Conservation (phyloP, 768 basidiomycete genomes). For the Phallus indusiatus region DNA sequence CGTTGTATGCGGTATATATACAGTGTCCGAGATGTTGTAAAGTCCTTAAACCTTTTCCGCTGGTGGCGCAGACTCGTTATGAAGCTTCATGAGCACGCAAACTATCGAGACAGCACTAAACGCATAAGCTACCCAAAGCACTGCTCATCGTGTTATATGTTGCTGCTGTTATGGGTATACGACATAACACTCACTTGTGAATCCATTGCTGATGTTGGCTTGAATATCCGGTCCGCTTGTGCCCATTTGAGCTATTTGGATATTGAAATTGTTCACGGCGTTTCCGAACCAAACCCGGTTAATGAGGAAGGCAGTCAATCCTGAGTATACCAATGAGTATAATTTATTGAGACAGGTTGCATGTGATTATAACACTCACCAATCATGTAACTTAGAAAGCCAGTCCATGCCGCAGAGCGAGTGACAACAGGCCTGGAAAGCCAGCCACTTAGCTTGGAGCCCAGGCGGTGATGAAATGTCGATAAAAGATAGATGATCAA, state of each 20-base stretch:
- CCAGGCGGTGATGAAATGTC: constrained; percentile 56
- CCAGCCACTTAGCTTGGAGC: constrained; percentile 35
- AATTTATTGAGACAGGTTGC: constrained; percentile 1
- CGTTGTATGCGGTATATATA: background rate
- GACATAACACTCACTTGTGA: constrained; percentile 48
- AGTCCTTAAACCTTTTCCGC: background rate
- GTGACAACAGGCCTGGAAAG: constrained; percentile 54
- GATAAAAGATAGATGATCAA: constrained; percentile 56
- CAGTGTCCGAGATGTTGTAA: background rate
- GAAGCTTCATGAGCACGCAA: constrained; percentile 56
- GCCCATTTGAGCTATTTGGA: constrained; percentile 44
- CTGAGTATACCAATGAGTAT: constrained; percentile 23
- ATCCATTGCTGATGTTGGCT: constrained; percentile 59
- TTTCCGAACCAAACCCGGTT: constrained; percentile 78
- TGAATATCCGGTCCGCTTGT: constrained; percentile 46
- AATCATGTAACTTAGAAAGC: constrained; percentile 65
- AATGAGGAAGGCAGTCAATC: constrained; percentile 59
- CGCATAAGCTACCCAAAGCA: constrained; percentile 72
- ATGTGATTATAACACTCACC: constrained; percentile 31
- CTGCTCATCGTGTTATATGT: constrained; percentile 25
- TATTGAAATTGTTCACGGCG: constrained; percentile 69
- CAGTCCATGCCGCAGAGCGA: constrained; percentile 59
- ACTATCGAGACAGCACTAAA: constrained; percentile 66
- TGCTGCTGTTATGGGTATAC: background rate
- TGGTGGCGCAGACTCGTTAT: constrained; percentile 18